Conservation (phyloP, 1,139 yeast genomes). For the Candida smagusa region DNA sequence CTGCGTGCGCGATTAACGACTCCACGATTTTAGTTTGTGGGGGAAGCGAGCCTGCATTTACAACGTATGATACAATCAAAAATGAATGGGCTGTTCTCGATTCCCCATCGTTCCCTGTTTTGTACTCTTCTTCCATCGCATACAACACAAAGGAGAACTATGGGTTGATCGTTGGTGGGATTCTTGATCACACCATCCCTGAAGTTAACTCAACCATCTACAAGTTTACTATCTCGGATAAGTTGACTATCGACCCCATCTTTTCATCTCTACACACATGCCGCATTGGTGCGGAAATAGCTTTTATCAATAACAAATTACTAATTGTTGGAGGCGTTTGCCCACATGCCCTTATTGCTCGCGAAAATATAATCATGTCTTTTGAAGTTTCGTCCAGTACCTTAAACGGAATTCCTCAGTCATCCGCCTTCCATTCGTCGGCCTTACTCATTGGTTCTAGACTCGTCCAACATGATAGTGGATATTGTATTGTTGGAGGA, state of each 20-base stretch:
- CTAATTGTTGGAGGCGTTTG: conserved; percentile 64
- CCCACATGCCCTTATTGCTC: conserved; percentile 33
- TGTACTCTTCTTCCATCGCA: conserved; percentile 32
- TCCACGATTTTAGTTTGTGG: conserved; percentile 3
- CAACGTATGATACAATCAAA: conserved; percentile 14
- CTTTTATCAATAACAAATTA: conserved; percentile 23
- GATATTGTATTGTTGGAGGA: conserved; percentile 53
- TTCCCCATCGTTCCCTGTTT: conserved; percentile 9
- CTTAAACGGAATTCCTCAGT: background rate
- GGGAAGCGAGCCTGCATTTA: conserved; percentile 19
- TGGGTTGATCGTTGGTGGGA: conserved; percentile 60
- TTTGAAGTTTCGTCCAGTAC: conserved; percentile 15
- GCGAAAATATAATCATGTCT: conserved; percentile 34
- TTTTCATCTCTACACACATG: conserved; percentile 3
- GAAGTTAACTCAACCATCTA: conserved; percentile 32
- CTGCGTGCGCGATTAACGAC: conserved; percentile 31
- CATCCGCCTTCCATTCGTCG: background rate
- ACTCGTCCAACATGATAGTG: conserved; percentile 22
- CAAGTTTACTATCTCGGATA: conserved; percentile 23
- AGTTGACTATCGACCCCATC: background rate
- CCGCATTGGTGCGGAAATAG: conserved; percentile 48
- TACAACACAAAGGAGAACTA: conserved; percentile 21
- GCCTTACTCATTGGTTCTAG: conserved; percentile 59
- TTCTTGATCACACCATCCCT: conserved; percentile 30
- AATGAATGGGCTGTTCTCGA: conserved; percentile 11